Base-by-base conservation (phyloP, 306 rosid species). In the Cucurbita ficifolia region DNA sequence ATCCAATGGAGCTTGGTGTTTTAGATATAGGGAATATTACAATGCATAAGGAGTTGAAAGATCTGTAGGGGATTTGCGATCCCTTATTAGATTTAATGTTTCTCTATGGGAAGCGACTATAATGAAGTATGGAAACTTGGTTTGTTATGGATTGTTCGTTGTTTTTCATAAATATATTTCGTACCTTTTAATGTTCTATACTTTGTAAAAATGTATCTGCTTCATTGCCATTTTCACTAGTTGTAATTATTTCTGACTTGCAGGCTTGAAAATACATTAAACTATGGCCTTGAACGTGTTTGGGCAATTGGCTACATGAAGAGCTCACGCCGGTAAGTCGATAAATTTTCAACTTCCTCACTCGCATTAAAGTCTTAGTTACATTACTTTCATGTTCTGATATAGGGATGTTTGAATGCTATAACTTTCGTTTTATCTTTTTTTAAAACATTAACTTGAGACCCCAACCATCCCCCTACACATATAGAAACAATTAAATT, bases 291-390 rank as follows among this genome's bases (percentile, higher is more conserved):
- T 68, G 99, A 95, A 83, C 88, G 99, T 87, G 99, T 95, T 83
- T 95, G 99, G 99, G 96, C 99, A 29, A 79, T 95, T 83, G 99
- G 99, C 83, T 95, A 95, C 88, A 77, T 95, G 88, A 95, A 87
- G 86, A 81, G 99, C 79, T 95, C 99, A 74, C 96, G 96, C 3
- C 87, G 99, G 99, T 95, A 74, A 89, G 93, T 76, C 60, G 48
- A 14, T 57, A 60, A 50, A 52, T 72, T 68, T 35, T 45, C 62
- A 16, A 40, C 52, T 18, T 77, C 50, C 62, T 67, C 29, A 52
- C 67, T 48, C 24, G 63, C 48, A 54, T 48, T 52, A 49, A 49
- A 56, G 19, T 18, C 51, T 9, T 16, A 17, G 53, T 57, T 58
- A 13, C 3, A 39, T 40, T 39, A 12, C 39, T 13, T 61, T n/a